A percentile compares a stretch with the other conserved stretches of the same genome.
These are phyloP conservation scores for Cercophora samala DNA, from an alignment of 495 filamentous ascomycete species.

Conservation along the genomic window DNA sequence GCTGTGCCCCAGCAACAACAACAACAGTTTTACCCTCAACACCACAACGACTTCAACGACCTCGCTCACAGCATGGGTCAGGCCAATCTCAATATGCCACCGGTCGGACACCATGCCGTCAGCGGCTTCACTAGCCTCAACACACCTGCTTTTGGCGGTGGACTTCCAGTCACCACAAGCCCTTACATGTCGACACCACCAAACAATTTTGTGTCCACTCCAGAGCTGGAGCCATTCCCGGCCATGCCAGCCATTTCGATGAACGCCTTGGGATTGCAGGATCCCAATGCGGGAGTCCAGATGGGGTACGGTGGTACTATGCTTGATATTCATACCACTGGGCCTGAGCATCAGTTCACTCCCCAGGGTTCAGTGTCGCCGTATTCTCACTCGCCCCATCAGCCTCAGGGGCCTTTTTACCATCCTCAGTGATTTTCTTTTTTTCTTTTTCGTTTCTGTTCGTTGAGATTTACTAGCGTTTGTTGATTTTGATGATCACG, in stretches of 20 bases:
- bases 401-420: slow-evolving; percentile 39
- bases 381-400: slow-evolving; percentile 42
- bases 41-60: slow-evolving; percentile 10
- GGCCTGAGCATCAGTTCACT: slow-evolving; percentile 31
- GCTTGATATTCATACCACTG: slow-evolving; percentile 28
- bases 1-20: slow-evolving; percentile 12
- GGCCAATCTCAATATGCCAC: slow-evolving; percentile 16
- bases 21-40: slow-evolving; percentile 1
- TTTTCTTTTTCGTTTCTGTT: not conserved
- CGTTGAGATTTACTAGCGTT: not conserved
- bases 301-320: slow-evolving; percentile 31
- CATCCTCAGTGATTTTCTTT: not conserved
- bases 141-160: slow-evolving; percentile 18
- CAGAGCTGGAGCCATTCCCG: slow-evolving; percentile 38
- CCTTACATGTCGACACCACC: slow-evolving; percentile 14
- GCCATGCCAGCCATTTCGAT: slow-evolving; percentile 23
- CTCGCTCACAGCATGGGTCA: slow-evolving; percentile 21
- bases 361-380: slow-evolving; percentile 44
- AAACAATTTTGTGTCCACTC: slow-evolving; percentile 22
- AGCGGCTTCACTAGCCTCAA: slow-evolving; percentile 20
- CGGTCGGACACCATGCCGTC: slow-evolving; percentile 12
- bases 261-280: slow-evolving; percentile 40
- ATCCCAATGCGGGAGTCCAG: slow-evolving; percentile 20
- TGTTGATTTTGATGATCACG: not conserved
- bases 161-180: slow-evolving; percentile 26